phyloP scores from a whole-genome alignment of 768 basidiomycete species.

The Multifurca ochricompacta region DNA sequence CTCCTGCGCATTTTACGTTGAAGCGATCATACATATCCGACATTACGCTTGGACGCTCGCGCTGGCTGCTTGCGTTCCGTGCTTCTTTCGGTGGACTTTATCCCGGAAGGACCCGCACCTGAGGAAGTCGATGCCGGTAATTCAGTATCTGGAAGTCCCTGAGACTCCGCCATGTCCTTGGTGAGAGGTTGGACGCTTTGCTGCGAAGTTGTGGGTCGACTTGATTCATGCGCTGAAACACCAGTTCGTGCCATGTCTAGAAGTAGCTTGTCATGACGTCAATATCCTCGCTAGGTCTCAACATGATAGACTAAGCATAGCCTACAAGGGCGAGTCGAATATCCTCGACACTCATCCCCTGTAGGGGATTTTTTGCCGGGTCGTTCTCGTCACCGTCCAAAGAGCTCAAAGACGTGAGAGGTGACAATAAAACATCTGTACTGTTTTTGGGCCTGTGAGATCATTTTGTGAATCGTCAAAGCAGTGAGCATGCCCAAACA shows the following conservation, averaged over 20 bases:
- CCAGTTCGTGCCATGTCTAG: slow-evolving; percentile 15
- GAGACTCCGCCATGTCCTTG: not conserved
- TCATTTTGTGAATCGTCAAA: not conserved
- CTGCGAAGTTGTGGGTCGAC: not conserved
- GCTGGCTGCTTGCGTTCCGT: slow-evolving; percentile 19
- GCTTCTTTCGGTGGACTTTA: slow-evolving; percentile 3
- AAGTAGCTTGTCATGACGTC: slow-evolving; percentile 10
- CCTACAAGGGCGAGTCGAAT: slow-evolving; percentile 18
- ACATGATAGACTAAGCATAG: not conserved
- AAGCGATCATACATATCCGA: slow-evolving; percentile 14
- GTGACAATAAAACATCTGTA: slow-evolving; percentile 24
- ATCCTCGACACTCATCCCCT: slow-evolving; percentile 17
- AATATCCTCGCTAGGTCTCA: not conserved
- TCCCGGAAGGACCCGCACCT: not conserved
- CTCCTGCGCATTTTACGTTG: not conserved
- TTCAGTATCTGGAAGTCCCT: not conserved
- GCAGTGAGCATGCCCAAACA: not conserved
- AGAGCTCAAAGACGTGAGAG: slow-evolving; percentile 23
- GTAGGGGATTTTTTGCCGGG: not conserved
- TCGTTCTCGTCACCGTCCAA: slow-evolving; percentile 18
- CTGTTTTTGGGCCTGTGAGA: slow-evolving; percentile 9
- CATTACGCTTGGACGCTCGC: slow-evolving; percentile 20
- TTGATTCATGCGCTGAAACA: not conserved
- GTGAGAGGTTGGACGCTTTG: not conserved
- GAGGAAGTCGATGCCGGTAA: not conserved